phyloP scores from a whole-genome alignment of 257 asterid genomes.

The Solanum etuberosum region DNA sequence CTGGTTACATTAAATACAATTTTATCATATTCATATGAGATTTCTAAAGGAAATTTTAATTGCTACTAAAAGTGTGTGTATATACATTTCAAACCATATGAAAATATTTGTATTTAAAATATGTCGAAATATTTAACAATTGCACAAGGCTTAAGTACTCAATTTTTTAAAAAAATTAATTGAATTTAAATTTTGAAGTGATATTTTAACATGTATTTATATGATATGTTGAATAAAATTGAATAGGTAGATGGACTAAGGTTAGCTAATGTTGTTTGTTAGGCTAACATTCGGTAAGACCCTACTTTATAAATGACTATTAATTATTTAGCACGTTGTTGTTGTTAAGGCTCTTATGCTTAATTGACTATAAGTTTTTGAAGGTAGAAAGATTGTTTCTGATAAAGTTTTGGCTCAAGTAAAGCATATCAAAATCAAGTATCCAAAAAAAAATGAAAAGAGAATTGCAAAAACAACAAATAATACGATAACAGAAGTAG shows the following conservation, averaged over 20 bases:
- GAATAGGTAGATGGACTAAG: background rate
- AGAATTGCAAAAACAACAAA: background rate
- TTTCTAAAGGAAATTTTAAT: background rate
- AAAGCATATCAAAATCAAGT: background rate
- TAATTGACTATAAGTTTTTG: too few relatives aligned
- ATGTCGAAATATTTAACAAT: background rate
- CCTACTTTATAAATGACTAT: background rate
- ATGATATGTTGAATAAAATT: background rate
- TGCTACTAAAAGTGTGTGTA: background rate
- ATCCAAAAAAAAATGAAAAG: background rate
- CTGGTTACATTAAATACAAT: background rate
- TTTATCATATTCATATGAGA: background rate
- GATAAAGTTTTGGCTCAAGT: background rate
- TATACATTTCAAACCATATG: background rate
- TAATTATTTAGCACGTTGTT: background rate
- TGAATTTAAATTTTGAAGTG: background rate
- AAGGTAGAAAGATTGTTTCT: background rate
- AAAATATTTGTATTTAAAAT: background rate
- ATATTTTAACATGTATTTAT: background rate
- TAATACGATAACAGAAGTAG: background rate
- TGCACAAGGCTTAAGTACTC: background rate
- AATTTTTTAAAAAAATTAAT: background rate
- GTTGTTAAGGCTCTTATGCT: background rate
- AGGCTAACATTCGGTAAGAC: background rate
- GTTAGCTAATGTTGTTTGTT: background rate